Base-by-base conservation (phyloP, 2,329 filamentous ascomycete genomes). In the Aspergillus persii region DNA sequence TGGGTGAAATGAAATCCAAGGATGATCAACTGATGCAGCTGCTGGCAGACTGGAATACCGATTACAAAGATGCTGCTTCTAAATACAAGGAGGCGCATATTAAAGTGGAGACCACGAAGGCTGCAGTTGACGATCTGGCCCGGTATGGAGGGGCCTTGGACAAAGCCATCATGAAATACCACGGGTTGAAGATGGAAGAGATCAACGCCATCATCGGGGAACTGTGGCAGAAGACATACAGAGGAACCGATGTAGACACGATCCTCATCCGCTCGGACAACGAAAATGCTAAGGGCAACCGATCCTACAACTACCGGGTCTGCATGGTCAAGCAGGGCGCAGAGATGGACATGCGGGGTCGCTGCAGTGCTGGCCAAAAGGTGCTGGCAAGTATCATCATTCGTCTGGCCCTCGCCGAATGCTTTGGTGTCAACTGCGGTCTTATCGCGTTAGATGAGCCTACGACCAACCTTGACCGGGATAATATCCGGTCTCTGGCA, bases 301-400 rank as follows among this genome's bases (percentile, higher is more conserved):
- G 91, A 69, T 90, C 83, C 62, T 98, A 98, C 83, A 98, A 99
- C 78, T 99, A 99, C 81, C 91, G 95, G 50, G 89, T 99, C 5
- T 93, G 91, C 76, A 99, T 99, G 95, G 87, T 96, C 67, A 99
- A 99, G 80, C 89, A 94, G 73, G 92, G 96, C 70, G 91, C 90
- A 0, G 95, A 99, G 76, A 96, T 99, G 92, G 95, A 99, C 79
- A 99, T 99, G 95, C 91, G 95, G 63, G 96, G 95, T 1, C 91
- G 95, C 57, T 99, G 95, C 82, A 96, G 91, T 66, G 95, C 95
- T 1, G 95, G 95, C 3, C 95, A 99, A 75, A 97, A 96, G 77
- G 94, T 99, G 30, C 86, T 99, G 30, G 95, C 95, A 4, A 92
- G 89, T 76, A 99, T 99, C 79, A 96, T 99, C 77, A 97, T 99